A percentile compares a stretch with the other conserved stretches of the same genome.
These are phyloP conservation scores for Cytospora piceicola DNA, from an alignment of 2,329 filamentous ascomycete genomes.

Conservation along the genomic window DNA sequence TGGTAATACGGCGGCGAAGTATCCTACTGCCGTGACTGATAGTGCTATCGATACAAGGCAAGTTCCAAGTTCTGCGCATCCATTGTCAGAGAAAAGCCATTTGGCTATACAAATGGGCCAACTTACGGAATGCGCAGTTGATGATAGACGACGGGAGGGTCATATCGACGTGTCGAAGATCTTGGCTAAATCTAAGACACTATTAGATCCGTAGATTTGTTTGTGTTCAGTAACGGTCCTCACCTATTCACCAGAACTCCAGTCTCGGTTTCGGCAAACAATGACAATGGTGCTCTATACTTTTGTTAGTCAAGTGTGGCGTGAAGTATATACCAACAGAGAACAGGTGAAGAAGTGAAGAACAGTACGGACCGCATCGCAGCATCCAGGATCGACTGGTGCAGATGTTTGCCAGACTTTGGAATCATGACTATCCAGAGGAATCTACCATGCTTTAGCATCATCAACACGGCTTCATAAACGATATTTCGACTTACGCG, in stretches of 20 bases:
- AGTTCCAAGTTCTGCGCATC: constrained; percentile 1
- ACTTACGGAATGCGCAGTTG: constrained; percentile 16
- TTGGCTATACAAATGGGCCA: not conserved
- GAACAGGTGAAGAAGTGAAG: too few relatives aligned
- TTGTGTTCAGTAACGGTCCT: not conserved
- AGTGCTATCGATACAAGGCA: constrained; percentile 18
- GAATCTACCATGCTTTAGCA: constrained; percentile 9
- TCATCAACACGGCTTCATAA: not conserved
- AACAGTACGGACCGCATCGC: constrained; percentile 10
- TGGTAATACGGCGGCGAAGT: constrained; percentile 48
- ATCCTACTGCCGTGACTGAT: constrained; percentile 5
- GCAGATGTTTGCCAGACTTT: constrained; percentile 8
- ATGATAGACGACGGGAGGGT: constrained; percentile 15
- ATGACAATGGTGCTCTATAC: constrained; percentile 31
- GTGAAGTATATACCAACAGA: not conserved
- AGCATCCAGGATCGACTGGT: constrained; percentile 19
- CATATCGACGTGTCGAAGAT: constrained; percentile 20
- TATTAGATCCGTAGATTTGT: not conserved
- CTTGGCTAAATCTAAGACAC: constrained; percentile 20
- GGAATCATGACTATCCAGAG: constrained; percentile 16
- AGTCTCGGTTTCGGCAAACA: constrained; percentile 33
- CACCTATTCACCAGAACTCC: constrained; percentile 31
- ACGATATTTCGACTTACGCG: not conserved
- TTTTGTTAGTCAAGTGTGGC: not conserved
- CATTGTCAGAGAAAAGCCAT: constrained; percentile 9